phyloP scores from a whole-genome alignment of 306 rosid genomes.

The Rosa chinensis region DNA sequence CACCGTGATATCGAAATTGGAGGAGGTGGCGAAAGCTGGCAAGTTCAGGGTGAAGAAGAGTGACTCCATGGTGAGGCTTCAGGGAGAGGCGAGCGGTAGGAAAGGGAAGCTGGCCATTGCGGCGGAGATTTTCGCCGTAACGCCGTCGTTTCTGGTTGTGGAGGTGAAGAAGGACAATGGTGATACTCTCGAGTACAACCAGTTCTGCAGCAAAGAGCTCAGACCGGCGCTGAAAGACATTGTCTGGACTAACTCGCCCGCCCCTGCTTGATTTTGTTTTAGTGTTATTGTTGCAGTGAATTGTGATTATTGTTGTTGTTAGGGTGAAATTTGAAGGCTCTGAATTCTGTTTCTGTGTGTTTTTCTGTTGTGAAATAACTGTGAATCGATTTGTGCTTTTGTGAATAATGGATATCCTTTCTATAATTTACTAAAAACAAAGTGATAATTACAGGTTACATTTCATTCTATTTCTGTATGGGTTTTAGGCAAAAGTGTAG shows the following conservation, averaged over 20 bases:
- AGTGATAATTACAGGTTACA: neutral
- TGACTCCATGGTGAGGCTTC: constrained; percentile 68
- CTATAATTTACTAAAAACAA: neutral
- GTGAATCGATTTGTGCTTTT: neutral
- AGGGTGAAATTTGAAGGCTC: neutral
- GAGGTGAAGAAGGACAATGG: constrained; percentile 91
- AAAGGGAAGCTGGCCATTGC: constrained; percentile 78
- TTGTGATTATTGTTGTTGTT: neutral
- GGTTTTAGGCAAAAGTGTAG: neutral
- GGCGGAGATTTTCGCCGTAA: constrained; percentile 73
- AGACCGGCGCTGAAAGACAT: constrained; percentile 93
- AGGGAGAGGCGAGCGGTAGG: constrained; percentile 65
- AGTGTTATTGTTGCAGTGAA: neutral
- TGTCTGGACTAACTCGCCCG: constrained; percentile 54
- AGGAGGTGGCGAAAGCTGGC: constrained; percentile 69
- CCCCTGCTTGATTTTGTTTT: constrained; percentile 31
- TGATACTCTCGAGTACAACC: constrained; percentile 82
- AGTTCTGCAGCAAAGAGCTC: constrained; percentile 89
- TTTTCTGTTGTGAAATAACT: neutral
- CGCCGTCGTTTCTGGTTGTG: constrained; percentile 81
- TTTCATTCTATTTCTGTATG: neutral
- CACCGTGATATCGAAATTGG: constrained; percentile 81
- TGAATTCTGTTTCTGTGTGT: neutral
- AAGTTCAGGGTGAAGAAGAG: constrained; percentile 70
- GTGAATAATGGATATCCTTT: neutral